A percentile compares a stretch with the other conserved stretches of the same genome.
phyloP scores from a whole-genome alignment of 2,329 filamentous ascomycete species.

The Pseudogymnoascus sp. region DNA sequence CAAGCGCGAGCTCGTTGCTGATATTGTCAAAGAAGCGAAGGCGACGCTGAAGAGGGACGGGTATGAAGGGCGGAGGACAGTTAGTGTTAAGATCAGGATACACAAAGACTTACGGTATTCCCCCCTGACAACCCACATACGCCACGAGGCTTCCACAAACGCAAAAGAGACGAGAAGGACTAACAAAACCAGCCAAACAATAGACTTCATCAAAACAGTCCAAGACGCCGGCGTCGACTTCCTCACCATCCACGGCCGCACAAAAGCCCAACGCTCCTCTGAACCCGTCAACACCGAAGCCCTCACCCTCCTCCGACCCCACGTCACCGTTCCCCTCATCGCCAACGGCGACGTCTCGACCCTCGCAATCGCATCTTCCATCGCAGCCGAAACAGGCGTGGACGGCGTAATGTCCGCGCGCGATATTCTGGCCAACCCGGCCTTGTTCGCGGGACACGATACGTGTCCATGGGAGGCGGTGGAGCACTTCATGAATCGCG shows the following conservation, averaged over 20 bases:
- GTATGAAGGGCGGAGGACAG: constrained; percentile 42
- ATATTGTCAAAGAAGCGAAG: constrained; percentile 56
- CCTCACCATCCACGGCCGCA: constrained; percentile 64
- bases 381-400: constrained; percentile 37
- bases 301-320: constrained; percentile 41
- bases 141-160: no score
- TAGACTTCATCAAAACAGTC: constrained; percentile 57
- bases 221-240: constrained; percentile 56
- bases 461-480: constrained; percentile 57
- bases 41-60: constrained; percentile 43
- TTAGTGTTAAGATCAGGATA: constrained; percentile 65
- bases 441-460: constrained; percentile 50
- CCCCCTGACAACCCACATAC: no score
- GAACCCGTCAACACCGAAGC: constrained; percentile 55
- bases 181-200: constrained; percentile 27
- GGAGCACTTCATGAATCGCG: constrained; percentile 54
- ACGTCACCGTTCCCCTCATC: constrained; percentile 50
- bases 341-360: constrained; percentile 65
- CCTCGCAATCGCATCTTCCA: constrained; percentile 29
- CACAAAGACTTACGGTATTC: constrained; percentile 53
- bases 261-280: constrained; percentile 52
- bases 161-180: background rate
- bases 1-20: constrained; percentile 54
- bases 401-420: constrained; percentile 64
- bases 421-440: constrained; percentile 60